Conservation (phyloP, 2,329 filamentous ascomycete genomes). For the Aspergillus sclerotialis region DNA sequence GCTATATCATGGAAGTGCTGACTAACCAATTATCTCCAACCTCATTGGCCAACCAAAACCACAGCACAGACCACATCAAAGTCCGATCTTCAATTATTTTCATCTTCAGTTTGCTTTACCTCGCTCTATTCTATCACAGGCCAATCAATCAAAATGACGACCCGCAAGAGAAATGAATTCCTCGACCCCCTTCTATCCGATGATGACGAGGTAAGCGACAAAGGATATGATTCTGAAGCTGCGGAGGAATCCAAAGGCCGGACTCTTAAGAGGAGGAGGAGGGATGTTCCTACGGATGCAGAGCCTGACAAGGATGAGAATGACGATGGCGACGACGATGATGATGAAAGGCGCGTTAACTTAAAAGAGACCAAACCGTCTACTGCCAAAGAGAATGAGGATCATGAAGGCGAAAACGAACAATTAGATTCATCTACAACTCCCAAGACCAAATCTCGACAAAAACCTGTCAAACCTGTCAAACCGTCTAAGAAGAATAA, state of each 20-base stretch:
- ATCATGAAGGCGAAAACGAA: constrained; percentile 7
- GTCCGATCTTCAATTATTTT: no score
- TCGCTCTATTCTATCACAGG: neutral
- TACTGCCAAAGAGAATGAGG: no score
- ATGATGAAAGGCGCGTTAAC: constrained; percentile 1
- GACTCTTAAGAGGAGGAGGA: constrained; percentile 25
- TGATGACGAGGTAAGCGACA: constrained; percentile 33
- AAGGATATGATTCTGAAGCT: constrained; percentile 41
- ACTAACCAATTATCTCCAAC: neutral
- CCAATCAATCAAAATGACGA: constrained; percentile 22
- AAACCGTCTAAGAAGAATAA: constrained; percentile 25
- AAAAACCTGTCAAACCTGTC: constrained; percentile 8
- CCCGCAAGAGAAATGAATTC: constrained; percentile 33
- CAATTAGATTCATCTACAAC: constrained; percentile 4
- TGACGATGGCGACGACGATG: constrained; percentile 3
- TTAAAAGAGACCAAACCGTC: no score
- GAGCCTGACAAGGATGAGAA: constrained; percentile 41
- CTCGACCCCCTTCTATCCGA: constrained; percentile 30
- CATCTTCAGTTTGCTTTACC: no score
- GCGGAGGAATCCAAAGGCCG: constrained; percentile 34
- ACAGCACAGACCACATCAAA: no score
- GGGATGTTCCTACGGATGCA: constrained; percentile 24
- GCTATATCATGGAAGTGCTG: no score
- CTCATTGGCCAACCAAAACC: neutral
- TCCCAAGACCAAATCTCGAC: neutral